phyloP scores from a whole-genome alignment of 2,329 filamentous ascomycete species.

The Hypoxylon sp. region DNA sequence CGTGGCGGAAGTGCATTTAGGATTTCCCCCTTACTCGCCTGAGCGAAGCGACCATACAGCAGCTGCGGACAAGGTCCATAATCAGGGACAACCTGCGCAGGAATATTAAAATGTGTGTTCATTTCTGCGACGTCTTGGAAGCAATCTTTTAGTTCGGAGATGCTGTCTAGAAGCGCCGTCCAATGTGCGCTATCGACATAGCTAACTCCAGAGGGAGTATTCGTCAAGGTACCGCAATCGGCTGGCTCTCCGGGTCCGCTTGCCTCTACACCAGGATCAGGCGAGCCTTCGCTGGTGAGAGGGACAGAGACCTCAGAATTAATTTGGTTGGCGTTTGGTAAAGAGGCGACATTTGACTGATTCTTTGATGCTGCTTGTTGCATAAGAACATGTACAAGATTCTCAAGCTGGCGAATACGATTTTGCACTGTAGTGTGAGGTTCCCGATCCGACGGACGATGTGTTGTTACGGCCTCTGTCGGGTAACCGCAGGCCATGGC shows the following conservation, averaged over 20 bases:
- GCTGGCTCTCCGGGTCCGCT: slow-evolving; percentile 30
- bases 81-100: slow-evolving; percentile 4
- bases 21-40: slow-evolving; percentile 44
- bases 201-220: slow-evolving; percentile 35
- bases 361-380: slow-evolving; percentile 27
- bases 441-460: slow-evolving; percentile 16
- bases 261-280: slow-evolving; percentile 9
- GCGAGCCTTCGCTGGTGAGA: slow-evolving; percentile 10
- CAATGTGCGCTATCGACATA: slow-evolving; percentile 53
- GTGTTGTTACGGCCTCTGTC: slow-evolving; percentile 3
- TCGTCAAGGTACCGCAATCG: slow-evolving; percentile 46
- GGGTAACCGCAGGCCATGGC: slow-evolving; percentile 37
- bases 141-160: slow-evolving; percentile 51
- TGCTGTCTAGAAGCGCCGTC: slow-evolving; percentile 52
- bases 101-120: neutral
- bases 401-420: slow-evolving; percentile 46
- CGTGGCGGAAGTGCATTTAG: slow-evolving; percentile 48
- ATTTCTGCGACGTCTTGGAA: slow-evolving; percentile 44
- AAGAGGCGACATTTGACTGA: slow-evolving; percentile 8
- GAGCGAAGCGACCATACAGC: slow-evolving; percentile 45
- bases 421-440: slow-evolving; percentile 29
- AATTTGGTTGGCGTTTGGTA: neutral
- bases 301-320: slow-evolving; percentile 1
- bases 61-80: slow-evolving; percentile 39
- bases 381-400: slow-evolving; percentile 44